These are phyloP conservation scores for Lanmaoa pseudosensibilis DNA, from an alignment of 768 basidiomycete species.

Conservation along the genomic window DNA sequence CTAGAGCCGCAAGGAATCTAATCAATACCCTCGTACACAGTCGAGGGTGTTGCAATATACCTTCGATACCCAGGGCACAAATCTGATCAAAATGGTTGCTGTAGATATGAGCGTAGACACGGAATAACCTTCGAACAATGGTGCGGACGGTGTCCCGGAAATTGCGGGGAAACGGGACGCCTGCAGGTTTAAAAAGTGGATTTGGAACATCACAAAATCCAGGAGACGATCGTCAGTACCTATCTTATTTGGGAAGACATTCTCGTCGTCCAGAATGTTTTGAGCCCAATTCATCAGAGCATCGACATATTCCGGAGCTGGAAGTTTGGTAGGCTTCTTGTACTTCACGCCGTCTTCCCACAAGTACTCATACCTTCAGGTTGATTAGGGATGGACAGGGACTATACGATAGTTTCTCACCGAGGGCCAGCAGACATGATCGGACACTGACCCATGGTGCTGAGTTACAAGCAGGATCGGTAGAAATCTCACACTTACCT, in stretches of 20 bases:
- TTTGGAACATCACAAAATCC: slow-evolving; percentile 7
- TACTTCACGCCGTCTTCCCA: slow-evolving; percentile 91
- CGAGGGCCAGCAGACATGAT: slow-evolving; percentile 95
- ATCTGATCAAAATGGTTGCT: slow-evolving; percentile 99
- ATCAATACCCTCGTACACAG: not conserved
- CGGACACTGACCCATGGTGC: slow-evolving; percentile 61
- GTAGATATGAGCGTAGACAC: slow-evolving; percentile 98
- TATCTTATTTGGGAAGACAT: slow-evolving; percentile 91
- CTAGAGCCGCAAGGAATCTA: slow-evolving; percentile 40
- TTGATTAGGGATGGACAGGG: slow-evolving; percentile 3
- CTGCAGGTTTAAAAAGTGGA: slow-evolving; percentile 40
- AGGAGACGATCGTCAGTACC: slow-evolving; percentile 45
- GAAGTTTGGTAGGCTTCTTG: slow-evolving; percentile 89
- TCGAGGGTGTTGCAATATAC: slow-evolving; percentile 40
- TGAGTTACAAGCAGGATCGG: slow-evolving; percentile 10
- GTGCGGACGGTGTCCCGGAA: slow-evolving; percentile 91
- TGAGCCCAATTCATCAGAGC: slow-evolving; percentile 99
- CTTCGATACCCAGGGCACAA: slow-evolving; percentile 97
- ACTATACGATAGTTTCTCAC: slow-evolving; percentile 41
- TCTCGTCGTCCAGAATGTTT: slow-evolving; percentile 86
- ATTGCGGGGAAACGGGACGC: slow-evolving; percentile 85
- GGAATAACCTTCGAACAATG: slow-evolving; percentile 88
- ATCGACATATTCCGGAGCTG: slow-evolving; percentile 95
- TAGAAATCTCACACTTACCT: slow-evolving; percentile 49
- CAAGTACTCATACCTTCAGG: slow-evolving; percentile 84